Evolutionary conservation across 371 early-diverging fungal genomes (phyloP), one percentile per base, ranked within the genome.

Genomic region (Apophysomyces trapeziformis): DNA sequence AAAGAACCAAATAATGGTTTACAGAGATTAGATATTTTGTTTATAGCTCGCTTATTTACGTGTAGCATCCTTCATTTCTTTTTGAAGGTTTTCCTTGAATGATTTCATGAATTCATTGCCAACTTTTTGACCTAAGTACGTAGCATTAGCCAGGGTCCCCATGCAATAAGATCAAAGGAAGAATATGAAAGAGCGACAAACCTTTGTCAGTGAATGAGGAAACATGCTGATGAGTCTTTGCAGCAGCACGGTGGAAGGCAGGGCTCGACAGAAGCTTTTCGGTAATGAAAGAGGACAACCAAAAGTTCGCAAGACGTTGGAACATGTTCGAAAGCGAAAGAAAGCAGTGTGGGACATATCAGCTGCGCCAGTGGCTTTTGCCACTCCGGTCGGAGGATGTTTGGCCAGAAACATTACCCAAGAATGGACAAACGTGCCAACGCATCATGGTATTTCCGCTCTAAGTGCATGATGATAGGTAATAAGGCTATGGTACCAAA

Each of bases 191-290:
- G 16, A 45, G 14, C 14, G 4, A 26, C n/a, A 50, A 41, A 83
- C 84, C 84, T 68, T 78, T 74, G 16, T 79, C 63, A 21, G 79
- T 74, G 14, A 76, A 63, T 56, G 56, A 63, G 45, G 84, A 83
- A 4, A 83, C 84, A 69, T 83, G 77, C n/a, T 83, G 79, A 61
- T 83, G 84, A 8, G 84, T 83, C 61, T 72, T 80, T 26, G 77
- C 78, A 32, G 84, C 84, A 59, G 80, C 73, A 11, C 77, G 76
- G 56, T 83, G 77, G 68, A 83, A 83, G 14, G 73, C 60, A 32
- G 79, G 79, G 61, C 84, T 83, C 16, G 79, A 74, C 44, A 83
- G 69, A 8, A 83, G 71, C 43, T 76, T 72, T 59, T 83, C 84
- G 47, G 84, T 83, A 35, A 83, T 73, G 38, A 83, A 80, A 21